These are phyloP conservation scores for Pneumocystis jirovecii DNA, from an alignment of 1,139 yeast genomes.

Conservation along the genomic window DNA sequence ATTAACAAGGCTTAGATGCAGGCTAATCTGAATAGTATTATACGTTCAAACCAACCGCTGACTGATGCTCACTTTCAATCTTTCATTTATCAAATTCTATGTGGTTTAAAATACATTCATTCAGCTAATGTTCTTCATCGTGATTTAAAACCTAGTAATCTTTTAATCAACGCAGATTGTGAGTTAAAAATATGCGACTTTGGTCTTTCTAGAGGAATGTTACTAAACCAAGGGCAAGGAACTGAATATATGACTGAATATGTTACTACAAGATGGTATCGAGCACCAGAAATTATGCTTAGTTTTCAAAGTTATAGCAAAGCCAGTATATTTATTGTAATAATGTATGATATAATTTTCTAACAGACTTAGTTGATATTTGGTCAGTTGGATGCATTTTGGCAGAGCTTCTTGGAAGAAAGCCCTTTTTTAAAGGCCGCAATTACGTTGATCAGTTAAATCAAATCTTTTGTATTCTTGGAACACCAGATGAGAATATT, in stretches of 20 bases:
- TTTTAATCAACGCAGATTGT: slow-evolving; percentile 89
- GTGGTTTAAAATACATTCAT: slow-evolving; percentile 88
- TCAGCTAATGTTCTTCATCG: slow-evolving; percentile 91
- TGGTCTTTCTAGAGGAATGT: slow-evolving; percentile 91
- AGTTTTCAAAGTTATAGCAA: slow-evolving; percentile 85
- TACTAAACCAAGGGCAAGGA: slow-evolving; percentile 68
- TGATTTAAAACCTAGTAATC: slow-evolving; percentile 86
- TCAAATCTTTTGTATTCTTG: slow-evolving; percentile 69
- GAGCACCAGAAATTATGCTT: slow-evolving; percentile 96
- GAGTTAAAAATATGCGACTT: slow-evolving; percentile 93
- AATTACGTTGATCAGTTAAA: slow-evolving; percentile 92
- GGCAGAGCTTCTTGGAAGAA: slow-evolving; percentile 84
- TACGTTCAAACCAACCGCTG: slow-evolving; percentile 80
- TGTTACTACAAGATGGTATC: slow-evolving; percentile 95
- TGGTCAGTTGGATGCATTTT: slow-evolving; percentile 97
- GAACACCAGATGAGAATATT: slow-evolving; percentile 82
- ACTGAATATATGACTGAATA: slow-evolving; percentile 90
- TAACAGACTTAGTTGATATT: slow-evolving; percentile 38
- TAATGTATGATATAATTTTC: neutral
- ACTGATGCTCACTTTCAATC: slow-evolving; percentile 93
- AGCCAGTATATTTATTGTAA: slow-evolving; percentile 35
- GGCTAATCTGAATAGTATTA: slow-evolving; percentile 95
- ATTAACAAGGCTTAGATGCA: slow-evolving; percentile 66
- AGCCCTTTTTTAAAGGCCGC: slow-evolving; percentile 82
- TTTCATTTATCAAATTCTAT: slow-evolving; percentile 77